Conservation (phyloP, 371 early-diverging fungal species). For the Funneliformis caledonium region DNA sequence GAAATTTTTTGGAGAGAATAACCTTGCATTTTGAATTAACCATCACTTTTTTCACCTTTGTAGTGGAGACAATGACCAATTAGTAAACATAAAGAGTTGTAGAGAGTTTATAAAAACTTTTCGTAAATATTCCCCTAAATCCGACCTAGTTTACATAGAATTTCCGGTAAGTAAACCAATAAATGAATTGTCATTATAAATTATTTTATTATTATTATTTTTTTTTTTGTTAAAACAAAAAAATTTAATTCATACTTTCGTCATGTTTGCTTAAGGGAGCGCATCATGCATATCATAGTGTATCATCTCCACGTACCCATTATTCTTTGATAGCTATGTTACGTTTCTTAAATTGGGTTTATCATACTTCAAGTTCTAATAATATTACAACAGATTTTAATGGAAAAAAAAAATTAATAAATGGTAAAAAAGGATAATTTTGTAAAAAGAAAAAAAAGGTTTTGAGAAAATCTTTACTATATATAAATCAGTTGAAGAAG, state of each 20-base stretch:
- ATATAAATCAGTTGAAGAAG: no score
- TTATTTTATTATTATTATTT: no score
- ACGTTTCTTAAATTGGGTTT: constrained; percentile 36
- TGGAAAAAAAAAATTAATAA: neutral
- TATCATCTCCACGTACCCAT: constrained; percentile 47
- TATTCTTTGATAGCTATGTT: constrained; percentile 43
- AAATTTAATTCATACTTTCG: constrained; percentile 23
- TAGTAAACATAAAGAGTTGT: constrained; percentile 38
- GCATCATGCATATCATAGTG: constrained; percentile 44
- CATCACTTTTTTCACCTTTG: neutral
- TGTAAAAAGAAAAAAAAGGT: no score
- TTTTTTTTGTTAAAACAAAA: no score
- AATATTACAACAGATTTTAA: no score
- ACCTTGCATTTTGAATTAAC: neutral
- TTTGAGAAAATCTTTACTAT: no score
- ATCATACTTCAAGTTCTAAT: neutral
- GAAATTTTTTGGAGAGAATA: neutral
- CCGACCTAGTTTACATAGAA: neutral
- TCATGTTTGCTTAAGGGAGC: constrained; percentile 43
- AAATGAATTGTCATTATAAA: neutral
- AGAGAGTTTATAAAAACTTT: constrained; percentile 47
- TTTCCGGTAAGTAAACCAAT: constrained; percentile 1
- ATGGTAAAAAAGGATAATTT: no score
- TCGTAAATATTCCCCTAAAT: constrained; percentile 16
- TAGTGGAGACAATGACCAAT: constrained; percentile 39